Evolutionary conservation across 2,329 filamentous ascomycete species (phyloP), one percentile per base, ranked within the genome.

Genomic region (Xylariales sp.): DNA sequence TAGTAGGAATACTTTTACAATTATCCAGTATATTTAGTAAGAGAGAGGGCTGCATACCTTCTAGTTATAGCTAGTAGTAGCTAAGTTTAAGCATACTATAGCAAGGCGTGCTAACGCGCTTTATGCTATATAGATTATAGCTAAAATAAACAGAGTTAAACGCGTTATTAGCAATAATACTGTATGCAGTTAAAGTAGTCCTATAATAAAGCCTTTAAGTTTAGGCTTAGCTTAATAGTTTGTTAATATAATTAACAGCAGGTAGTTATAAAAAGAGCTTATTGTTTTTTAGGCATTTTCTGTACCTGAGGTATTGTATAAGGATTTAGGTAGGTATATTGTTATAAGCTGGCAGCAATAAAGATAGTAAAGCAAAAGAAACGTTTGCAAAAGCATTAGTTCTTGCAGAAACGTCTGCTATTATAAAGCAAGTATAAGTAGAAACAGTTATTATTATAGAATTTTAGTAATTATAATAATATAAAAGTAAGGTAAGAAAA

Each of bases 271-370:
- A 53, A 34, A 61, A 48, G 34, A 61, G 9, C 23, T 53, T 61
- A n/a, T 53, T 48, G 3, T 23, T 36, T 6, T 10, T 10, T 8
- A 3, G 5, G 36, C 6, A 39, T 43, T 45, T 14, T 52, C 18
- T 53, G 14, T 61, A 61, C 58, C 34, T 48, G 18, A 48, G 58
- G 36, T 53, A 36, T 10, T n/a, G 23, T 61, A 61, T 61, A 61
- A 7, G 18, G 48, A 61, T 53, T 53, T 36, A 36, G 18, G 48
- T 7, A 43, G 1, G 34, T 45, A 34, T 8, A 53, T 23, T 36
- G 18, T 7, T 18, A 53, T 14, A 7, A 36, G 23, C 39, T 0
- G 14, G 58, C 48, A 34, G 23, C 10, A 28, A 14, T 12, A 23
- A 23, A 34, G 48, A 14, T 23, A 36, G 58, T 23, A 39, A 34